Evolutionary conservation across 2,329 filamentous ascomycete species (phyloP), one percentile per base, ranked within the genome.

Genomic region (Colletotrichum cuscutae): DNA sequence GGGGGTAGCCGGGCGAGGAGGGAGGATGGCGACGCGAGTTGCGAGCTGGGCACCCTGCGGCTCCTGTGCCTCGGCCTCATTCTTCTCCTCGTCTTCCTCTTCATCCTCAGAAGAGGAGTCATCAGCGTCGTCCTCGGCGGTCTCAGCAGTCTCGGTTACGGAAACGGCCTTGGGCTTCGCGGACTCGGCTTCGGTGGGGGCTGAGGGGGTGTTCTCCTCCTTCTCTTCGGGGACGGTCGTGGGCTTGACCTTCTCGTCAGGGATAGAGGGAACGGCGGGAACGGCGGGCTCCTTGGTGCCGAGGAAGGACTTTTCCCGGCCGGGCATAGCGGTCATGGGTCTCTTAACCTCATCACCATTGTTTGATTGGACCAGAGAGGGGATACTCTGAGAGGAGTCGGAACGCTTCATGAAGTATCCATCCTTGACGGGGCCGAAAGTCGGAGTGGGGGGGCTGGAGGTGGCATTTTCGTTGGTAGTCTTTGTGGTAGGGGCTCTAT

Each of bases 241-340:
- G 8, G 54, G 4, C 12, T 42, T 35, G 11, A 52, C 22, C 46
- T 46, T 66, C 42, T 54, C 28, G 12, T 35, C 59, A 12, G 59
- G 28, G 22, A 24, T 49, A 30, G 49, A 19, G 52, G 13, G 19
- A 13, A 26, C 46, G 37, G 62, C 53, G 52, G 66, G 35, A 24
- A 60, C 13, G 7, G 46, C 61, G 24, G 70, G 54, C 59, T 69
- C 53, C 53, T 69, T 69, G 46, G n/a, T 56, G 32, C 54, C 54
- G 7, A 65, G 30, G 53, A 72, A 56, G 22, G 42, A 28, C 70
- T 69, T 72, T 28, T 72, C 70, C 22, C 65, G 60, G 22, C 70
- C 70, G 22, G 70, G 70, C 70, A 72, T 72, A 3, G 70, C 70
- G 53, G 70, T 72, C 65, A 72, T 65, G 42, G 70, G 70, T 35